Conservation (phyloP, 1,284 basidiomycete genomes). For the Melampsora americana region DNA sequence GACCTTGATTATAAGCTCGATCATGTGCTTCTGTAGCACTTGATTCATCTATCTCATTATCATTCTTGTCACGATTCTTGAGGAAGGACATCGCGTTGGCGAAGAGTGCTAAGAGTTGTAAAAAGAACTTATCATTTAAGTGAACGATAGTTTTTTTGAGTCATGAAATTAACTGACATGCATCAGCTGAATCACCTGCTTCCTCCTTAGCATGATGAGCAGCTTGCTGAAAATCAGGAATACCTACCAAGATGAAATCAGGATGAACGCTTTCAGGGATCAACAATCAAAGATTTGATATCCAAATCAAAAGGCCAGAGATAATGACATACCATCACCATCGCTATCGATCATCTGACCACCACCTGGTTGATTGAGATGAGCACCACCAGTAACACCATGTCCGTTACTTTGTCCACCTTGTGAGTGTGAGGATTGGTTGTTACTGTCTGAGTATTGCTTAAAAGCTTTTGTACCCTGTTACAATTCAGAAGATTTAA, state of each 20-base stretch:
- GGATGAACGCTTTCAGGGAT: too few relatives aligned
- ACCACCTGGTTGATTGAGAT: slow-evolving; percentile 26
- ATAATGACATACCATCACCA: slow-evolving; percentile 33
- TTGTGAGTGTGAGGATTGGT: not conserved
- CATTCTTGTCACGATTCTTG: slow-evolving; percentile 23
- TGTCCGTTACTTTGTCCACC: slow-evolving; percentile 6
- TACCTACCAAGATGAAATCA: slow-evolving; percentile 9
- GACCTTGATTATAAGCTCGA: slow-evolving; percentile 33
- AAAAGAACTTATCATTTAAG: not conserved
- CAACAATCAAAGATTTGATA: not conserved
- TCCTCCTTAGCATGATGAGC: slow-evolving; percentile 23
- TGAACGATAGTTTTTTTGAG: not conserved
- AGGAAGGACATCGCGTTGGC: slow-evolving; percentile 28
- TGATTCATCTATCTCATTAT: slow-evolving; percentile 35
- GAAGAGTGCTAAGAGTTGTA: slow-evolving; percentile 19
- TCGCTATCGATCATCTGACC: slow-evolving; percentile 37
- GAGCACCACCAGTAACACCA: slow-evolving; percentile 36
- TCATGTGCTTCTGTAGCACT: slow-evolving; percentile 27
- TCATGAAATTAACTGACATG: slow-evolving; percentile 20
- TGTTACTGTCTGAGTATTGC: not conserved
- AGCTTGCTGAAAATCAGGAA: slow-evolving; percentile 40
- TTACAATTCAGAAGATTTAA: not conserved
- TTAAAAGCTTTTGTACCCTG: slow-evolving; percentile 4
- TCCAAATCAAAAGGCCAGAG: not conserved
- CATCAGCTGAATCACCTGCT: slow-evolving; percentile 27